Percentiles rank a stretch among this genome's conserved stretches.
phyloP scores from a whole-genome alignment of 116 monocot species.

The Posidonia oceanica region DNA sequence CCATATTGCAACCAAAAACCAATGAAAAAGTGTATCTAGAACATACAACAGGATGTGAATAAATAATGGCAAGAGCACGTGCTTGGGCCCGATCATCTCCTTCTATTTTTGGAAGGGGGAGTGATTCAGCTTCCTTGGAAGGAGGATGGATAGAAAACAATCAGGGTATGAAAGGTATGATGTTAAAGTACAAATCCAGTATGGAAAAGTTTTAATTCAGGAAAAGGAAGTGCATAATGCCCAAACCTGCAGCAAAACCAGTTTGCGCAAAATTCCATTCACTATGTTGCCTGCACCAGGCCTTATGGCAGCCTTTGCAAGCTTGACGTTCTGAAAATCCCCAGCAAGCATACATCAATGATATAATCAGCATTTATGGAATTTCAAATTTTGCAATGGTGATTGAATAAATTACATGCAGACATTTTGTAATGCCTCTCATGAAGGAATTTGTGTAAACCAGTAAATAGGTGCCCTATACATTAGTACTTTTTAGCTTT shows the following conservation, averaged over 20 bases:
- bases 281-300: conserved; percentile 97
- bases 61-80: conserved; percentile 80
- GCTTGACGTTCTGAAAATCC: conserved; percentile 68
- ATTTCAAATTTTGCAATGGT: not conserved
- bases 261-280: conserved; percentile 78
- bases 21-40: not conserved
- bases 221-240: conserved; percentile 2
- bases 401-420: not conserved
- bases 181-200: not conserved
- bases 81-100: conserved; percentile 95
- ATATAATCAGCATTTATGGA: not conserved
- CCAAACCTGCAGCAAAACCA: conserved; percentile 59
- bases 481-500: too few relatives aligned
- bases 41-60: conserved; percentile 99
- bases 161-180: conserved; percentile 1
- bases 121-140: conserved; percentile 55
- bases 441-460: too few relatives aligned
- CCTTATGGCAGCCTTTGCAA: conserved; percentile 83
- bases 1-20: not conserved
- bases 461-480: too few relatives aligned
- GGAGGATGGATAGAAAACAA: conserved; percentile 1
- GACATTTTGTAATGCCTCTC: too few relatives aligned
- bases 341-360: not conserved
- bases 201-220: not conserved
- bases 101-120: conserved; percentile 77